A percentile compares a stretch with the other conserved stretches of the same genome.
Conservation (phyloP, 1,284 basidiomycete genomes). For the Ganoderma multipileum region DNA sequence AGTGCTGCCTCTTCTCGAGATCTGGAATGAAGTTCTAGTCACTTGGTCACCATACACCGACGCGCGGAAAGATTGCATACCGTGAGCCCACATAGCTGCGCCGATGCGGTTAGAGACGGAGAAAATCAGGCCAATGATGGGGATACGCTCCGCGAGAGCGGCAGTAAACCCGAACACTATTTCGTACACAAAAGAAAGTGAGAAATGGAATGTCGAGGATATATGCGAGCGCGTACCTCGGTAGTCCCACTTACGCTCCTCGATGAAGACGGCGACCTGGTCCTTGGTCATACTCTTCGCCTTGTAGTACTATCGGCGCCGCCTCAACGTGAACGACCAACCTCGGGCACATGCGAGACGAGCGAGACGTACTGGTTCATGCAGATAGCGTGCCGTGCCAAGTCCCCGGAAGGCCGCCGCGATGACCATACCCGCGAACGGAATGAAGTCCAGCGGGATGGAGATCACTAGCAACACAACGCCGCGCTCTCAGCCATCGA, state of each 20-base stretch:
- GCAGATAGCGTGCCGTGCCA: conserved; percentile 73
- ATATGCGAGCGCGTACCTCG: conserved; percentile 52
- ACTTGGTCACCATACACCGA: neutral
- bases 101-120: conserved; percentile 87
- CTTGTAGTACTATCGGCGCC: conserved; percentile 71
- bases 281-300: conserved; percentile 79
- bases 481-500: neutral
- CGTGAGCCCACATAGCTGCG: conserved; percentile 91
- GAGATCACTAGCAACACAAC: conserved; percentile 61
- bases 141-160: conserved; percentile 78
- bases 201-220: neutral
- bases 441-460: conserved; percentile 73
- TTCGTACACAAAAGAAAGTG: neutral
- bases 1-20: conserved; percentile 82
- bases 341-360: neutral
- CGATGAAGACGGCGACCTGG: conserved; percentile 78
- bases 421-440: conserved; percentile 71
- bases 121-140: conserved; percentile 81
- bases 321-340: no score
- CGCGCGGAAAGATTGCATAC: conserved; percentile 46
- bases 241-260: conserved; percentile 90
- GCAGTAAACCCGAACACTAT: conserved; percentile 85
- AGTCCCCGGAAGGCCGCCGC: conserved; percentile 74
- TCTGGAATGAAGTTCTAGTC: conserved; percentile 47
- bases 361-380: conserved; percentile 60